Percentiles rank a stretch among this genome's conserved stretches.
These are phyloP conservation scores for Cenchrus fungigraminus DNA, from an alignment of 176 grass and related monocot species.

Conservation along the genomic window DNA sequence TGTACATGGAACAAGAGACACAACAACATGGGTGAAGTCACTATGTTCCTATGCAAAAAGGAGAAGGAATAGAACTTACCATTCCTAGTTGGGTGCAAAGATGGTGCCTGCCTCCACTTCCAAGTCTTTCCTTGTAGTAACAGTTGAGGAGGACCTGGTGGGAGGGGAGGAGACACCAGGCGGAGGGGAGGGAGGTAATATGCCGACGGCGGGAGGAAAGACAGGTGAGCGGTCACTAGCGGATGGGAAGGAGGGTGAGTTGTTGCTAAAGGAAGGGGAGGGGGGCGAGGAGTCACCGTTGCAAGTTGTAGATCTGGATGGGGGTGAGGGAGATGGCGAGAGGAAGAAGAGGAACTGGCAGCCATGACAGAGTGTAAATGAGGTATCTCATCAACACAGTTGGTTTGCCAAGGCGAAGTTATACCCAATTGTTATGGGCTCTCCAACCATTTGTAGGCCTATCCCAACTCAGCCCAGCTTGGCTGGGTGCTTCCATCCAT, in stretches of 20 bases:
- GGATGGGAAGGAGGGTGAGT: not conserved
- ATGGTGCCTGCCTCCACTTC: fast-evolving
- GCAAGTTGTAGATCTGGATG: not conserved
- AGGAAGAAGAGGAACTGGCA: not conserved
- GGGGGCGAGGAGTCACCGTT: not conserved
- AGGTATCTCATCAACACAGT: too few relatives aligned
- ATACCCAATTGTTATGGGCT: too few relatives aligned
- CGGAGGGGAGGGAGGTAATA: not conserved
- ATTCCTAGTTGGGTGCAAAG: not conserved
- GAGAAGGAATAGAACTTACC: not conserved
- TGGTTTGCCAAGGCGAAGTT: too few relatives aligned
- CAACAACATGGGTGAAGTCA: not conserved
- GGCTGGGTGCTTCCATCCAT: too few relatives aligned
- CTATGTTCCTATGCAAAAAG: not conserved
- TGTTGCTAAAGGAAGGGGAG: too few relatives aligned
- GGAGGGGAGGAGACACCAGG: not conserved
- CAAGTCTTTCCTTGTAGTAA: not conserved
- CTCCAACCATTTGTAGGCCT: too few relatives aligned
- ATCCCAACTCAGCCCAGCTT: too few relatives aligned
- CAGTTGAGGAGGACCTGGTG: not conserved
- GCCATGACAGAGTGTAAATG: too few relatives aligned
- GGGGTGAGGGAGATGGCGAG: too few relatives aligned
- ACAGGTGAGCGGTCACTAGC: not conserved
- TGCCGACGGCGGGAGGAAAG: not conserved
- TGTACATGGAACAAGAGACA: not conserved